Conservation (phyloP, 1,284 basidiomycete genomes). For the Xerocomus minutiporus region DNA sequence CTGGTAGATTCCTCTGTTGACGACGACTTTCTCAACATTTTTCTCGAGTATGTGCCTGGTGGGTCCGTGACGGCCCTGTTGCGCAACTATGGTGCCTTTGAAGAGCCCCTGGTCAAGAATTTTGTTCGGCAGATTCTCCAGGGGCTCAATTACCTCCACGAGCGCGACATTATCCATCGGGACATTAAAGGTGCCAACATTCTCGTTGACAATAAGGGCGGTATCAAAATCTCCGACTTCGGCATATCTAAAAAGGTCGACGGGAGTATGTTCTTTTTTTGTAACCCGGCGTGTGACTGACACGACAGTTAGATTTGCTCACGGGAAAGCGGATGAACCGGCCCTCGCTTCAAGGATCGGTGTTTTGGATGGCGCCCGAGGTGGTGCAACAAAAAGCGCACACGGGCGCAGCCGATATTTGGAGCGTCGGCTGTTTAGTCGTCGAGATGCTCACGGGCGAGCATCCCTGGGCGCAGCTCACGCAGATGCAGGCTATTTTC, state of each 20-base stretch:
- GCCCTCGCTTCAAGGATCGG: slow-evolving; percentile 92
- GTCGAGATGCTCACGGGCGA: slow-evolving; percentile 99
- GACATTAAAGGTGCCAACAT: slow-evolving; percentile 99
- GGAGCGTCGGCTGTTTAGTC: slow-evolving; percentile 95
- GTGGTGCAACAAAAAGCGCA: slow-evolving; percentile 95
- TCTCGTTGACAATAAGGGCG: slow-evolving; percentile 96
- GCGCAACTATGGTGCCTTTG: slow-evolving; percentile 94
- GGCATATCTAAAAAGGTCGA: slow-evolving; percentile 97
- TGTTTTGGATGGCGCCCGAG: slow-evolving; percentile 99
- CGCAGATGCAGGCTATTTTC: slow-evolving; percentile 99
- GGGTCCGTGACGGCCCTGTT: slow-evolving; percentile 93
- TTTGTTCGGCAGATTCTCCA: slow-evolving; percentile 93
- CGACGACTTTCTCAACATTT: slow-evolving; percentile 90
- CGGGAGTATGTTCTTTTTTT: slow-evolving; percentile 63
- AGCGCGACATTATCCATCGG: slow-evolving; percentile 93
- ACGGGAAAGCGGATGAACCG: slow-evolving; percentile 77
- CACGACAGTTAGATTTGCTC: slow-evolving; percentile 57
- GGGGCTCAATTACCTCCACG: slow-evolving; percentile 91
- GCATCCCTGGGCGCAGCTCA: slow-evolving; percentile 95
- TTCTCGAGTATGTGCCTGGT: slow-evolving; percentile 97
- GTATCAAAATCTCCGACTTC: slow-evolving; percentile 98
- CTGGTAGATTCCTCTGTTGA: slow-evolving; percentile 81
- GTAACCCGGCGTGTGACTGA: slow-evolving; percentile 3
- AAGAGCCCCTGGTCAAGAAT: slow-evolving; percentile 90
- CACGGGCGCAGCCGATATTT: slow-evolving; percentile 95